A percentile compares a stretch with the other conserved stretches of the same genome.
phyloP scores from a whole-genome alignment of 495 filamentous ascomycete species.

The Neurospora sp. region DNA sequence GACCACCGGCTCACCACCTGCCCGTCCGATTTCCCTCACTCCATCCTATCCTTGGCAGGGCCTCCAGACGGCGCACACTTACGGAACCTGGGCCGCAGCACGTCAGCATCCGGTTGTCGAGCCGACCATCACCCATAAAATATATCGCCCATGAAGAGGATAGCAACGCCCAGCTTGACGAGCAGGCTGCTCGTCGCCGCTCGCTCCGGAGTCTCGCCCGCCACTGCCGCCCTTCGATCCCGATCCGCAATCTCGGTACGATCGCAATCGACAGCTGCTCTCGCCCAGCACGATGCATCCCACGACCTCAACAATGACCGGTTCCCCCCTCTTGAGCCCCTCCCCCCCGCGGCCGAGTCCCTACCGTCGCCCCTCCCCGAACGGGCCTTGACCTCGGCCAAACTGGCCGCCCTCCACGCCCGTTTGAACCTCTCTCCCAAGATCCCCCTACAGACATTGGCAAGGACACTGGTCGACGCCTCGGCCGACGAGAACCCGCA shows the following conservation, averaged over 20 bases:
- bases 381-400: slow-evolving; percentile 65
- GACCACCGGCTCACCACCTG: not conserved
- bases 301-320: slow-evolving; percentile 10
- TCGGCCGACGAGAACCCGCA: slow-evolving; percentile 64
- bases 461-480: slow-evolving; percentile 72
- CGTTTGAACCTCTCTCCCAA: slow-evolving; percentile 74
- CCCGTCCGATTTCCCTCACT: slow-evolving; percentile 3
- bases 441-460: slow-evolving; percentile 77
- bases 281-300: slow-evolving; percentile 9
- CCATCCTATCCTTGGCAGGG: not conserved
- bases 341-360: slow-evolving; percentile 11
- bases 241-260: slow-evolving; percentile 11
- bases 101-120: not conserved
- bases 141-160: slow-evolving; percentile 29
- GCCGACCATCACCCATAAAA: not conserved
- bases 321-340: slow-evolving; percentile 19
- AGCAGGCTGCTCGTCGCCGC: slow-evolving; percentile 24
- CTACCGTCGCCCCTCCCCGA: slow-evolving; percentile 58
- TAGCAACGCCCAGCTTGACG: slow-evolving; percentile 28
- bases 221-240: slow-evolving; percentile 22
- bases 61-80: not conserved
- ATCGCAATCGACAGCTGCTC: slow-evolving; percentile 14
- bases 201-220: slow-evolving; percentile 27
- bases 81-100: not conserved
- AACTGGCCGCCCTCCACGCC: slow-evolving; percentile 87